Evolutionary conservation across 305 asterid species (phyloP).

Genomic region (Fraxinus dipetala): DNA sequence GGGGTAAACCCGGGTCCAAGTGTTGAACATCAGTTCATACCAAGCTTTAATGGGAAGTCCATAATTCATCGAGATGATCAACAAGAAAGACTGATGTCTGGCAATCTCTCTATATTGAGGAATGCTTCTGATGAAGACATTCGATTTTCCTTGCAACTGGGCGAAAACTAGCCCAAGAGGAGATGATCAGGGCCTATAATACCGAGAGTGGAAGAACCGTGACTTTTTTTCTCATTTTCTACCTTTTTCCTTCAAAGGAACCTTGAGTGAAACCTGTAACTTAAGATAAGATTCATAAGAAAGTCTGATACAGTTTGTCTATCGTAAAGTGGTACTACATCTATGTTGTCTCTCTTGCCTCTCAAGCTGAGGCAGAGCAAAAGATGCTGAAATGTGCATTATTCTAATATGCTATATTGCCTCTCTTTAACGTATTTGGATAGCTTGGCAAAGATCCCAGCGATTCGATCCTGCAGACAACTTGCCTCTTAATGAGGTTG

Average conservation of each 20-base stretch:
- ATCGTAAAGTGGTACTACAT: neutral
- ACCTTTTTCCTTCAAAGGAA: neutral
- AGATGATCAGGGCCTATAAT: conserved; percentile 54
- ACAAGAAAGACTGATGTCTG: conserved; percentile 46
- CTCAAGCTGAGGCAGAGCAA: neutral
- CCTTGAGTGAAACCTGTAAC: conserved; percentile 6
- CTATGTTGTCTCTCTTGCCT: conserved; percentile 19
- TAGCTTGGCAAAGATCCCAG: neutral
- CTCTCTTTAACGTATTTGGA: neutral
- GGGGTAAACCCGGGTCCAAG: conserved; percentile 52
- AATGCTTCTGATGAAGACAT: conserved; percentile 65
- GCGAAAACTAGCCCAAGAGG: conserved; percentile 83
- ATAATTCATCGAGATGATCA: conserved; percentile 49
- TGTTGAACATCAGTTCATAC: conserved; percentile 92
- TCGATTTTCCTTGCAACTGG: conserved; percentile 72
- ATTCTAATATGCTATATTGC: neutral
- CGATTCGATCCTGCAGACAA: neutral
- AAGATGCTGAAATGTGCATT: neutral
- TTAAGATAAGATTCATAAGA: neutral
- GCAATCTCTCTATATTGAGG: conserved; percentile 68
- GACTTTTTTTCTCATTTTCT: conserved; percentile 15
- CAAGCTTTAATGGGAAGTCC: conserved; percentile 56
- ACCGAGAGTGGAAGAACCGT: conserved; percentile 29
- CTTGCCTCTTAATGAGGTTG: neutral
- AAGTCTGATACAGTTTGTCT: neutral